Evolutionary conservation across 202 grass and related monocot species (phyloP), one percentile per base, ranked within the genome.

Genomic region (Musa balbisiana): DNA sequence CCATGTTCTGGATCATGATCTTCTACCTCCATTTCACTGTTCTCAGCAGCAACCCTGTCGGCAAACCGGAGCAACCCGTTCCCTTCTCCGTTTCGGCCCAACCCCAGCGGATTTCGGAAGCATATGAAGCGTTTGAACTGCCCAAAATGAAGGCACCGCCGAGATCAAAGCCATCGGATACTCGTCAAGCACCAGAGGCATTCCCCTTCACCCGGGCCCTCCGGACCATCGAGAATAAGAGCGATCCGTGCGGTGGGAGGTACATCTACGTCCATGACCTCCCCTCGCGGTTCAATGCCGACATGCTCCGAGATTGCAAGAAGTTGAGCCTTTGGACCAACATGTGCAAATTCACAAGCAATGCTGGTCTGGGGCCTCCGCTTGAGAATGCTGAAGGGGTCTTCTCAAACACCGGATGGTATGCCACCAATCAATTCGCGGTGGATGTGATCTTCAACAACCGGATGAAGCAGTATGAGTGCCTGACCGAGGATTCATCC

Each of bases 381-480:
- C 55, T 95, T 43, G 87, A 82, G 73, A 88, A 99, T 69, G 80
- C 82, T 11, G 89, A 91, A 14, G 89, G 91, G 2, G 95, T 99
- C 11, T 99, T 95, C 89, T 99, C 91, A 13, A 80, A 83, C 83
- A 92, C 87, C 19, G 91, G 95, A 13, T 99, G 95, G 95, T 92
- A 95, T 14, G 95, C 83, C 25, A 99, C 95, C 21, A 99, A 99
- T 73, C 95, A 99, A 33, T 99, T 99, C 12, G 55, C 87, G 0
- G 95, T 99, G 1, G 95, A 99, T 55, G 95, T 99, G 26, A 92
- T 99, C 79, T 99, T 99, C 82, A 81, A 74, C 77, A 94, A 95
- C 87, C 80, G 95, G 70, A 99, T 99, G 95, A 99, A 88, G 80
- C 95, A 95, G 86, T 99, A 99, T 15, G 87, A 99, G 24, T 99